Evolutionary conservation across 1,284 basidiomycete genomes (phyloP).

Genomic region (Boletus mariae): DNA sequence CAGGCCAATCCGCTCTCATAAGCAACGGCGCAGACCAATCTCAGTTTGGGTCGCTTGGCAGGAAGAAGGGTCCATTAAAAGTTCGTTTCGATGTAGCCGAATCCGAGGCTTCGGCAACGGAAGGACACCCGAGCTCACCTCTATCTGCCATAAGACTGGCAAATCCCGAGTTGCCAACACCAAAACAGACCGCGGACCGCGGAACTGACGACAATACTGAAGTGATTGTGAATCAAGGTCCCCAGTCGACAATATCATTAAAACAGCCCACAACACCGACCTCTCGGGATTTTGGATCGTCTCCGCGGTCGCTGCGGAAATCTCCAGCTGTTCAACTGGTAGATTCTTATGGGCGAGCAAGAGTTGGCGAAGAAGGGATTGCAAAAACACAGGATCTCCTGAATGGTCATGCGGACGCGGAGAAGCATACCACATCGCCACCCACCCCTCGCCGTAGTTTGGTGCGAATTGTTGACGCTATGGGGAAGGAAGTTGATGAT

Average conservation of each 20-base stretch:
- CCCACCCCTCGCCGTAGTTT: constrained; percentile 39
- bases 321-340: constrained; percentile 53
- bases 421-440: constrained; percentile 12
- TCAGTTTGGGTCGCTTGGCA: constrained; percentile 32
- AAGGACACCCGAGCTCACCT: constrained; percentile 30
- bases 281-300: constrained; percentile 26
- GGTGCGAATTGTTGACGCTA: constrained; percentile 63
- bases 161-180: constrained; percentile 21
- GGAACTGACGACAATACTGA: background rate
- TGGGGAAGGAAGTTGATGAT: constrained; percentile 55
- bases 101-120: constrained; percentile 37
- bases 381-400: background rate
- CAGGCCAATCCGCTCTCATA: constrained; percentile 36
- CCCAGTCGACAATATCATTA: constrained; percentile 6
- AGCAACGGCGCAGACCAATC: constrained; percentile 25
- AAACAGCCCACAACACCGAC: constrained; percentile 21
- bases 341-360: constrained; percentile 55
- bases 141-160: constrained; percentile 27
- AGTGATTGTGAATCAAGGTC: constrained; percentile 1
- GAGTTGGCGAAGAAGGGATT: constrained; percentile 12
- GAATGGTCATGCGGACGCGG: constrained; percentile 16
- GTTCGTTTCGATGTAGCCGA: constrained; percentile 64
- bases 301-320: constrained; percentile 39
- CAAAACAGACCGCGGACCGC: constrained; percentile 1
- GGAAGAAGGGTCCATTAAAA: constrained; percentile 44